Conservation (phyloP, 805 yeast species). For the Spencermartinsiella europaea region DNA sequence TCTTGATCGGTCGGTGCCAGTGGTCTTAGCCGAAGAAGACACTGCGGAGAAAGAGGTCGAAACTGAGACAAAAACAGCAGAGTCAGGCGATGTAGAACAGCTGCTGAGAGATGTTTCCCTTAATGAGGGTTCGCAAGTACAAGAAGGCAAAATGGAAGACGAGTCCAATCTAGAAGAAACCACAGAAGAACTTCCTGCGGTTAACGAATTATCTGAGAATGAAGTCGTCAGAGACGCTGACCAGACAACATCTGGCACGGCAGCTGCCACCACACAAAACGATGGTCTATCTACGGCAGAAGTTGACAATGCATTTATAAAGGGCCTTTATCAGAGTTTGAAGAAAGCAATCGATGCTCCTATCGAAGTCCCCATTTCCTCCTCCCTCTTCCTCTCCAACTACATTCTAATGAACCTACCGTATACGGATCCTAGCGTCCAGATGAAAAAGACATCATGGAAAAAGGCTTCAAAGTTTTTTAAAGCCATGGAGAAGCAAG, state of each 20-base stretch:
- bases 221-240: neutral
- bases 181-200: neutral
- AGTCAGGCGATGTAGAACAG: neutral
- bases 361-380: slow-evolving; percentile 57
- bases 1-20: slow-evolving; percentile 23
- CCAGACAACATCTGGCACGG: neutral
- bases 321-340: slow-evolving; percentile 67
- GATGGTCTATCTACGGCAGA: slow-evolving; percentile 27
- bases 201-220: neutral
- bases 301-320: slow-evolving; percentile 65
- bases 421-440: slow-evolving; percentile 30
- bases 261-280: slow-evolving; percentile 3
- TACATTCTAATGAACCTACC: slow-evolving; percentile 73
- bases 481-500: slow-evolving; percentile 78
- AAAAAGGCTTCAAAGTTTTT: slow-evolving; percentile 81
- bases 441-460: slow-evolving; percentile 77
- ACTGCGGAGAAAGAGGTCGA: slow-evolving; percentile 3
- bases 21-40: slow-evolving; percentile 21
- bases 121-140: neutral
- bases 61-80: neutral
- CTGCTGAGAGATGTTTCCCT: neutral
- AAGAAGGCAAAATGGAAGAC: neutral
- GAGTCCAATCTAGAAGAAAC: neutral
- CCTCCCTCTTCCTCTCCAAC: slow-evolving; percentile 71
- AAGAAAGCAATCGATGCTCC: slow-evolving; percentile 36